A percentile compares a stretch with the other conserved stretches of the same genome.
Conservation (phyloP, 768 basidiomycete species). For the Kwoniella newhampshirensis region DNA sequence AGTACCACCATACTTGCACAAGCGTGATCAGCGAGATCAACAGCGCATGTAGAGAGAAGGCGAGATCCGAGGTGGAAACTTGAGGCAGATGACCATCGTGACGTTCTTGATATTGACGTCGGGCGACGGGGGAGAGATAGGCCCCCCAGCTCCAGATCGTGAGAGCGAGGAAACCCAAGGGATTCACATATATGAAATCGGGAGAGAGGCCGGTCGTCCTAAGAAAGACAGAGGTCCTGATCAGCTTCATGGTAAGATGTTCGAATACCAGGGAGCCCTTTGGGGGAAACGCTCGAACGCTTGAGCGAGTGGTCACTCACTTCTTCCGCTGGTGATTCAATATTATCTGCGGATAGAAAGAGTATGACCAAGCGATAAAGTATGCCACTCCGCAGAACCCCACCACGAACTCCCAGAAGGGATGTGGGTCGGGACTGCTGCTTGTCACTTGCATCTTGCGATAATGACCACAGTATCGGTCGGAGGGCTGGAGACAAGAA, state of each 20-base stretch:
- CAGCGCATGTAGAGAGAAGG: constrained; percentile 54
- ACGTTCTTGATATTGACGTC: constrained; percentile 52
- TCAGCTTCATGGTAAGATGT: background rate
- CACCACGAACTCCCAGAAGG: constrained; percentile 18
- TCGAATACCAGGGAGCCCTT: too few relatives aligned
- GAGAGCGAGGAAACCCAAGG: constrained; percentile 52
- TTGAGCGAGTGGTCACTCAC: constrained; percentile 20
- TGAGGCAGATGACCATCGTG: constrained; percentile 54
- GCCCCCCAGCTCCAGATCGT: constrained; percentile 52
- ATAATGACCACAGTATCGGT: too few relatives aligned
- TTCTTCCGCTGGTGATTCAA: constrained; percentile 53
- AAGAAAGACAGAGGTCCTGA: too few relatives aligned
- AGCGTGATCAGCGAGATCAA: constrained; percentile 48
- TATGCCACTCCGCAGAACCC: constrained; percentile 42
- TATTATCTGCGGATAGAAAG: constrained; percentile 55
- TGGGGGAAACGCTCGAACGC: background rate
- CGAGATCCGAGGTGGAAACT: constrained; percentile 54
- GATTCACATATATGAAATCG: constrained; percentile 56
- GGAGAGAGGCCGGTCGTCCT: constrained; percentile 53
- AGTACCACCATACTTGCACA: constrained; percentile 52
- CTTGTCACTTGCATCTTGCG: background rate
- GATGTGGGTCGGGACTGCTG: background rate
- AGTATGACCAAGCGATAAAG: constrained; percentile 52
- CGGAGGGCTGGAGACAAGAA: too few relatives aligned
- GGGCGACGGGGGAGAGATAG: constrained; percentile 43